phyloP scores from a whole-genome alignment of 352 stramenopile species.

The Peronospora tabacina region DNA sequence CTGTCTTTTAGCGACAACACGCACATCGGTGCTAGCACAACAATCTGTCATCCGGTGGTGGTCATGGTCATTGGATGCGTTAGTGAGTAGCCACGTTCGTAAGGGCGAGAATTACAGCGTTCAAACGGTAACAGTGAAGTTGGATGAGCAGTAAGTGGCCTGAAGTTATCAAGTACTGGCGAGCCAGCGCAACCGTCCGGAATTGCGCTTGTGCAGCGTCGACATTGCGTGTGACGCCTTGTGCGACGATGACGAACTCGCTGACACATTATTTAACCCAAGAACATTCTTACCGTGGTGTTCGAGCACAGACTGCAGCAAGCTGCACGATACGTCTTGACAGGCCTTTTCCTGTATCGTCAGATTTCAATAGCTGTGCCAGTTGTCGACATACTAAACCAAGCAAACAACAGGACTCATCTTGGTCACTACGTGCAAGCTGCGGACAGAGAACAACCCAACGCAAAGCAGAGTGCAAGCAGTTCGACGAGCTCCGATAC shows the following conservation, averaged over 20 bases:
- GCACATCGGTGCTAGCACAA: slow-evolving; percentile 1
- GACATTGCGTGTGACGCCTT: no score
- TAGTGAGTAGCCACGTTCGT: slow-evolving; percentile 50
- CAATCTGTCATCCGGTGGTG: background rate
- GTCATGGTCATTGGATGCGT: slow-evolving; percentile 25
- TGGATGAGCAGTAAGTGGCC: slow-evolving; percentile 1
- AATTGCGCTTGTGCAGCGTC: slow-evolving; percentile 68
- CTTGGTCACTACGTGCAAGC: slow-evolving; percentile 12
- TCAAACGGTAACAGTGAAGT: slow-evolving; percentile 1
- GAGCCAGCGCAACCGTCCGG: slow-evolving; percentile 27
- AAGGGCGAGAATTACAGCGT: slow-evolving; percentile 15
- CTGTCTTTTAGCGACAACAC: slow-evolving; percentile 13
- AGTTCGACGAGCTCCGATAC: slow-evolving; percentile 8
- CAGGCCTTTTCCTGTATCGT: slow-evolving; percentile 12
- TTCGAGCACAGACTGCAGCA: no score
- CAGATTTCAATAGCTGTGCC: slow-evolving; percentile 10
- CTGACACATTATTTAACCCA: background rate
- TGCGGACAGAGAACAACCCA: background rate
- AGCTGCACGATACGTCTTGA: slow-evolving; percentile 1
- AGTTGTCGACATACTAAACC: slow-evolving; percentile 22
- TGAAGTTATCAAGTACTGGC: background rate
- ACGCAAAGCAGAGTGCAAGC: slow-evolving; percentile 1
- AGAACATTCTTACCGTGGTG: slow-evolving; percentile 13
- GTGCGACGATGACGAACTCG: background rate
- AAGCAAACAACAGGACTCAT: slow-evolving; percentile 12